Conservation (phyloP, 148 eudicot genomes). For the Rhododendron ovatum region DNA sequence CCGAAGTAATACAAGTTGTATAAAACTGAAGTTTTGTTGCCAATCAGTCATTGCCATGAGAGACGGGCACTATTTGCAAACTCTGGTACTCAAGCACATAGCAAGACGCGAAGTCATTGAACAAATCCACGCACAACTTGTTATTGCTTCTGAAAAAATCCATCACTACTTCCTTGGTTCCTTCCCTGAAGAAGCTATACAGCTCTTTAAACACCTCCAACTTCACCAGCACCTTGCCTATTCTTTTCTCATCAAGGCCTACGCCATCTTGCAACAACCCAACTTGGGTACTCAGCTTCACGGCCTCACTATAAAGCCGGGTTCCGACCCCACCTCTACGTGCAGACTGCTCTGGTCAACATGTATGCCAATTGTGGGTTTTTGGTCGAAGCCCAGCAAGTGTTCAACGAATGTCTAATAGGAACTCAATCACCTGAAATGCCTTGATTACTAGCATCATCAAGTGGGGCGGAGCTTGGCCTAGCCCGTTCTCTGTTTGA, state of each 20-base stretch:
- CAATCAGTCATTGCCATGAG: neutral
- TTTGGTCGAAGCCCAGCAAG: constrained; percentile 26
- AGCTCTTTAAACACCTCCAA: constrained; percentile 40
- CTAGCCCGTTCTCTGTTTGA: constrained; percentile 42
- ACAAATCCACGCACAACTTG: constrained; percentile 54
- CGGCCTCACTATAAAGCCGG: constrained; percentile 28
- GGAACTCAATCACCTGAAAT: constrained; percentile 65
- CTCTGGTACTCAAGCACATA: constrained; percentile 24
- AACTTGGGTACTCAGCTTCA: constrained; percentile 36
- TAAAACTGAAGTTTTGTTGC: no score
- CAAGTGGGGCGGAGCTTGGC: constrained; percentile 35
- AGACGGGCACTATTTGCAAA: neutral
- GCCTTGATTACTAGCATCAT: constrained; percentile 59
- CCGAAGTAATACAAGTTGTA: no score
- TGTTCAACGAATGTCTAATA: constrained; percentile 70
- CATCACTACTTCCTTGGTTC: constrained; percentile 41
- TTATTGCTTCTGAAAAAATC: constrained; percentile 16
- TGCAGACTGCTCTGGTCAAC: constrained; percentile 54
- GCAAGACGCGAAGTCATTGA: constrained; percentile 29
- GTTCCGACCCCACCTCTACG: constrained; percentile 42
- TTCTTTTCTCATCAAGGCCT: constrained; percentile 56
- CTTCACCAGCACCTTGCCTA: constrained; percentile 21
- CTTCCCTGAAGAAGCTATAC: constrained; percentile 45
- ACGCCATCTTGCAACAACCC: constrained; percentile 18
- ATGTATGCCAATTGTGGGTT: constrained; percentile 47